Evolutionary conservation across 1,139 yeast species (phyloP).

Genomic region (Schwanniomyces etchellsii): DNA sequence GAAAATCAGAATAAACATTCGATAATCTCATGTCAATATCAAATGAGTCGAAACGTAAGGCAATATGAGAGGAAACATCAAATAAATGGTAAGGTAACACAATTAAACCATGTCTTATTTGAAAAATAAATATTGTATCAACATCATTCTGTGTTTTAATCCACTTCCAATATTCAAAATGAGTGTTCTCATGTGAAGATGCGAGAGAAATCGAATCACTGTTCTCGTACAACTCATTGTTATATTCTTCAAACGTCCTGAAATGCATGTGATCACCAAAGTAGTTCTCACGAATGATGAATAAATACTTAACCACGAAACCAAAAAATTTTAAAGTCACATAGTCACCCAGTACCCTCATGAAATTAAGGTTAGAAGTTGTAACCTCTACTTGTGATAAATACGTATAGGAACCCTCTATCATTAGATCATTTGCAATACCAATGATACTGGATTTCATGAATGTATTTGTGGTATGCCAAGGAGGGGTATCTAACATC

Average conservation of each 20-base stretch:
- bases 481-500: conserved; percentile 73
- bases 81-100: conserved; percentile 72
- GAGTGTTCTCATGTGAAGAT: not conserved
- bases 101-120: conserved; percentile 63
- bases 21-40: conserved; percentile 80
- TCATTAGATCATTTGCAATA: conserved; percentile 51
- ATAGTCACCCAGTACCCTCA: conserved; percentile 60
- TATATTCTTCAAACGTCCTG: conserved; percentile 78
- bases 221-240: conserved; percentile 12
- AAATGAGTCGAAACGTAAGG: conserved; percentile 58
- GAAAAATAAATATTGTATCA: conserved; percentile 69
- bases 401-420: conserved; percentile 65
- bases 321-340: conserved; percentile 76
- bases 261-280: conserved; percentile 85
- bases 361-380: conserved; percentile 62
- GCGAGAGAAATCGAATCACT: not conserved
- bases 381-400: conserved; percentile 55
- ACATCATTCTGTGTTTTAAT: conserved; percentile 63
- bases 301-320: conserved; percentile 65
- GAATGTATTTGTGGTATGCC: conserved; percentile 83
- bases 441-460: conserved; percentile 60
- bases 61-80: conserved; percentile 56
- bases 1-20: conserved; percentile 88
- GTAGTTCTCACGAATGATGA: conserved; percentile 80
- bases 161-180: conserved; percentile 18